phyloP scores from a whole-genome alignment of 129 eudicot species.

The Glebionis coronaria region DNA sequence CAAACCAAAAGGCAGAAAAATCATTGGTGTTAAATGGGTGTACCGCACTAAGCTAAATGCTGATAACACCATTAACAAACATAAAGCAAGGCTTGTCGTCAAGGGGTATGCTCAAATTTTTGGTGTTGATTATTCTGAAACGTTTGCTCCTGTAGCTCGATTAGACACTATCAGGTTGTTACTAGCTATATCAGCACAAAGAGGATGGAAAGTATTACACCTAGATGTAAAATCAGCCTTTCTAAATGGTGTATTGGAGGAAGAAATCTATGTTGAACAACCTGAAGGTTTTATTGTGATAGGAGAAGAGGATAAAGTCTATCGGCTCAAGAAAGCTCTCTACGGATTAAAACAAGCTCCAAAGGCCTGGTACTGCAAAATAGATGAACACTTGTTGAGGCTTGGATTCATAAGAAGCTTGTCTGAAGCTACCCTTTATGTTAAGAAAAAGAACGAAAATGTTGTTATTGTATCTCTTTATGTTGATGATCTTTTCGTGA shows the following conservation, averaged over 20 bases:
- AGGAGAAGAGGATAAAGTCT: slow-evolving; percentile 28
- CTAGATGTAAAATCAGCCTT: too few species aligned
- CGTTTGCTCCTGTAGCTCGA: slow-evolving; percentile 26
- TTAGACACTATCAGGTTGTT: slow-evolving; percentile 20
- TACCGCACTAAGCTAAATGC: background rate
- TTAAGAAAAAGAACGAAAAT: too few species aligned
- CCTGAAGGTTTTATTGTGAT: slow-evolving; percentile 16
- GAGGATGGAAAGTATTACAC: too few species aligned
- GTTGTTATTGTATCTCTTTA: too few species aligned
- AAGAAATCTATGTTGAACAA: slow-evolving; percentile 31
- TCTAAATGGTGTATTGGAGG: slow-evolving; percentile 25
- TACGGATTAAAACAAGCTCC: slow-evolving; percentile 34
- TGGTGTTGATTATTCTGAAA: slow-evolving; percentile 14
- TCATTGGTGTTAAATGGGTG: slow-evolving; percentile 1
- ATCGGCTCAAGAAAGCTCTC: slow-evolving; percentile 21
- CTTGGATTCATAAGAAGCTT: background rate
- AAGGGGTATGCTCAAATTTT: slow-evolving; percentile 31
- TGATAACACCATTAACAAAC: slow-evolving; percentile 5
- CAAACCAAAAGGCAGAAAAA: background rate
- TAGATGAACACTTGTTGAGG: background rate
- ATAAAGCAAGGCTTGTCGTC: slow-evolving; percentile 31
- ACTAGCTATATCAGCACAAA: slow-evolving; percentile 24
- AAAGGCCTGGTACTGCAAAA: slow-evolving; percentile 6
- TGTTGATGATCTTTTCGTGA: too few species aligned
- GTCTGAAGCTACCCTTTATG: background rate